Evolutionary conservation across 1,284 basidiomycete species (phyloP).

Genomic region (Neonothopanus nambi): DNA sequence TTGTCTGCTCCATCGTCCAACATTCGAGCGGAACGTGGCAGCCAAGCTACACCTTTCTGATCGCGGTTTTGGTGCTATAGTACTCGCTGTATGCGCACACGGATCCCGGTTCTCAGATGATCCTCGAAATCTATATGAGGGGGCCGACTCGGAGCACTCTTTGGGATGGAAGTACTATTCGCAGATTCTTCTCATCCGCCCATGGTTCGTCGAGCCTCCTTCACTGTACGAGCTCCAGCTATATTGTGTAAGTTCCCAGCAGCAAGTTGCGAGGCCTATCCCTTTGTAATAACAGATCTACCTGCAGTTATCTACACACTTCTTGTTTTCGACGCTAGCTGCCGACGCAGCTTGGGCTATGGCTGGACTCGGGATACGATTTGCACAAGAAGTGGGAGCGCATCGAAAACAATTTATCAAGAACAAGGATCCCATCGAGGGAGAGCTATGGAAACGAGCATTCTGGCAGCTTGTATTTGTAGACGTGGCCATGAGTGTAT

Average conservation of each 20-base stretch:
- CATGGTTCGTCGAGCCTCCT: slow-evolving; percentile 31
- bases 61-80: slow-evolving; percentile 42
- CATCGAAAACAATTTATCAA: slow-evolving; percentile 22
- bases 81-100: slow-evolving; percentile 47
- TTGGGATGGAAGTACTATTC: slow-evolving; percentile 49
- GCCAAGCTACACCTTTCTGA: slow-evolving; percentile 38
- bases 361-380: slow-evolving; percentile 51
- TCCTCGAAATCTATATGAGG: slow-evolving; percentile 40
- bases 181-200: slow-evolving; percentile 34
- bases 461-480: no score
- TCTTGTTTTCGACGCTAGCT: slow-evolving; percentile 45
- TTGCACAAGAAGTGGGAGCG: slow-evolving; percentile 35
- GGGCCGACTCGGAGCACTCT: slow-evolving; percentile 33
- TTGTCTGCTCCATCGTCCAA: slow-evolving; percentile 46
- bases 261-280: no score
- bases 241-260: slow-evolving; percentile 36
- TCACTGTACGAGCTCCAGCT: slow-evolving; percentile 39
- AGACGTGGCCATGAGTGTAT: slow-evolving; percentile 37
- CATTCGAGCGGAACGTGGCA: slow-evolving; percentile 40
- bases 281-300: no score
- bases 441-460: slow-evolving; percentile 59
- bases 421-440: slow-evolving; percentile 31
- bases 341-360: slow-evolving; percentile 54
- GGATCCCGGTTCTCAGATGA: slow-evolving; percentile 48
- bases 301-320: slow-evolving; percentile 33